Conservation (phyloP, 495 filamentous ascomycete genomes). For the Podospora appendiculata region DNA sequence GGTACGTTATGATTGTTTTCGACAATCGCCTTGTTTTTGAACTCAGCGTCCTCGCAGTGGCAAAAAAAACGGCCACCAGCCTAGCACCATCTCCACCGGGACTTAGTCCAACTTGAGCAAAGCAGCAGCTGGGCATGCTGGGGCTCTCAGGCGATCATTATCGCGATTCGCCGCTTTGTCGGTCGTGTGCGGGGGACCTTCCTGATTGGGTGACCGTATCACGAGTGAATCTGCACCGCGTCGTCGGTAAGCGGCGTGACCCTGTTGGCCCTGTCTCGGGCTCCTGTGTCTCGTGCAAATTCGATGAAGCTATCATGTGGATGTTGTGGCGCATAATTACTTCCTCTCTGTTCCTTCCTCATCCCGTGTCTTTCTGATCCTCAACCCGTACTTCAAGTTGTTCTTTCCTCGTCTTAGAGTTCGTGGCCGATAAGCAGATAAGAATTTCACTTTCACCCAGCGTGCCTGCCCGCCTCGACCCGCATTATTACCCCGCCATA, state of each 20-base stretch:
- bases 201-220: not conserved
- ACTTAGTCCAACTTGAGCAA: not conserved
- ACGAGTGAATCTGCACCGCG: not conserved
- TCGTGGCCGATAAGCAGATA: no score
- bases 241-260: no score
- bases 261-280: no score
- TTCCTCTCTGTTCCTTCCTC: not conserved
- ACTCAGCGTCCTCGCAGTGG: no score
- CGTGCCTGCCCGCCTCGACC: no score
- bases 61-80: no score
- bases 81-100: not conserved
- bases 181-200: not conserved
- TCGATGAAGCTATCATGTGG: not conserved
- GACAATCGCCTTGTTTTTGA: not conserved
- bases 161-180: not conserved
- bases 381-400: not conserved
- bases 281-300: not conserved
- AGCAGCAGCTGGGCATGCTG: not conserved
- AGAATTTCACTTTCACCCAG: no score
- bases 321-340: not conserved
- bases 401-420: no score
- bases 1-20: not conserved
- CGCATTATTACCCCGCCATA: not conserved
- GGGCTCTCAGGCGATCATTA: not conserved
- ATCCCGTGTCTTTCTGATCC: not conserved